These are phyloP conservation scores for Cyanophora paradoxa DNA, from an alignment of 78 protist species.

Conservation along the genomic window DNA sequence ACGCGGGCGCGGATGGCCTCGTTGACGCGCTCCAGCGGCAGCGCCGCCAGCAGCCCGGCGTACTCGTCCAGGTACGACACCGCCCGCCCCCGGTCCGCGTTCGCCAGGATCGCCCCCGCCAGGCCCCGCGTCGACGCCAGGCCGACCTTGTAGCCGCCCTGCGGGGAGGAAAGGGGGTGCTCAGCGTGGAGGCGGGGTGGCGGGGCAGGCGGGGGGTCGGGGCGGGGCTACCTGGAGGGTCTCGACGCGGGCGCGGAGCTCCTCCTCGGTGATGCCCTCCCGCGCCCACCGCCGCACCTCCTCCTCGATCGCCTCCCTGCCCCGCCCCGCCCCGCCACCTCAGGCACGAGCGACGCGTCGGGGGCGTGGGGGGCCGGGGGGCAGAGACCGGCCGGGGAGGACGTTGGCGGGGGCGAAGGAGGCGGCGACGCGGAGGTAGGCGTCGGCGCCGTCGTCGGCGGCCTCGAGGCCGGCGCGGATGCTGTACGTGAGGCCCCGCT, in stretches of 20 bases:
- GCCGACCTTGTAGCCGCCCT: conserved; percentile 6
- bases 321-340: too few species aligned
- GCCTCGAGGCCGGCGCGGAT: background rate
- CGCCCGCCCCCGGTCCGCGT: background rate
- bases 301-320: too few species aligned
- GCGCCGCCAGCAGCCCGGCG: background rate
- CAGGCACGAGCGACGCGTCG: background rate
- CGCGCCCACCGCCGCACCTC: background rate
- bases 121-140: conserved; percentile 11
- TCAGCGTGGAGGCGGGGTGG: too few species aligned
- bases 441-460: too few species aligned
- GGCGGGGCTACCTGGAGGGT: too few species aligned
- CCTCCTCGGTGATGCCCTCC: conserved; percentile 6
- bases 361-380: background rate
- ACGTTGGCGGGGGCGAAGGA: too few species aligned
- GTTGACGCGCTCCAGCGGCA: background rate
- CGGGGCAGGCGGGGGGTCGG: too few species aligned
- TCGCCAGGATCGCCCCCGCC: background rate
- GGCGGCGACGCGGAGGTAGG: background rate
- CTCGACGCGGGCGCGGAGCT: background rate
- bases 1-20: background rate
- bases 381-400: background rate
- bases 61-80: conserved; percentile 2
- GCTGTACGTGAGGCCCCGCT: conserved; percentile 1
- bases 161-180: too few species aligned